phyloP scores from a whole-genome alignment of 352 stramenopile genomes.

The Phytophthora citrophthora region DNA sequence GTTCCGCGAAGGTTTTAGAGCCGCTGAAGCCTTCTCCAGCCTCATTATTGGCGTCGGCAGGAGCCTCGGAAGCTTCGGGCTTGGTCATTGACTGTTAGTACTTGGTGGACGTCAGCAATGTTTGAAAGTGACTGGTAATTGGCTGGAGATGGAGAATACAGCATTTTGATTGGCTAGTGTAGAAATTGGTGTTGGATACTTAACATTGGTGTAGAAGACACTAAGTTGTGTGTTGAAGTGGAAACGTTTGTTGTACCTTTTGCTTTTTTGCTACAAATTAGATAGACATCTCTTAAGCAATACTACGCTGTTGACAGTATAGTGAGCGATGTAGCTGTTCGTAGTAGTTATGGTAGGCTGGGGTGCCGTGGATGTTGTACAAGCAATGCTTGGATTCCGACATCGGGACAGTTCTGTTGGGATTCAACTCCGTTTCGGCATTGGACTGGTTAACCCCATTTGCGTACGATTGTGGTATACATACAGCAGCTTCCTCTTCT shows the following conservation, averaged over 20 bases:
- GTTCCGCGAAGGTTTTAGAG: constrained; percentile 86
- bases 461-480: background rate
- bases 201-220: too few species aligned
- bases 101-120: too few species aligned
- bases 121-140: too few species aligned
- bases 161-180: background rate
- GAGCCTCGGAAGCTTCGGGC: constrained; percentile 4
- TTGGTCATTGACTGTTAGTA: background rate
- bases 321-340: background rate
- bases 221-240: too few species aligned
- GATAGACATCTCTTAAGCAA: background rate
- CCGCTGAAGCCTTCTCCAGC: constrained; percentile 61
- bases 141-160: too few species aligned
- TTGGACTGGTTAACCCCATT: background rate
- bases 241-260: too few species aligned
- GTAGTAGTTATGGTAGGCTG: background rate
- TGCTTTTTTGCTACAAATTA: too few species aligned
- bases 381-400: background rate
- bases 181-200: background rate
- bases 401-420: background rate
- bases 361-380: background rate
- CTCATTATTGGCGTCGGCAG: constrained; percentile 33
- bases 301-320: background rate
- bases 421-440: background rate
- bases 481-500: background rate